Evolutionary conservation across 2,329 filamentous ascomycete genomes (phyloP), one percentile per base, ranked within the genome.

Genomic region (Sphaerostilbella broomeana): DNA sequence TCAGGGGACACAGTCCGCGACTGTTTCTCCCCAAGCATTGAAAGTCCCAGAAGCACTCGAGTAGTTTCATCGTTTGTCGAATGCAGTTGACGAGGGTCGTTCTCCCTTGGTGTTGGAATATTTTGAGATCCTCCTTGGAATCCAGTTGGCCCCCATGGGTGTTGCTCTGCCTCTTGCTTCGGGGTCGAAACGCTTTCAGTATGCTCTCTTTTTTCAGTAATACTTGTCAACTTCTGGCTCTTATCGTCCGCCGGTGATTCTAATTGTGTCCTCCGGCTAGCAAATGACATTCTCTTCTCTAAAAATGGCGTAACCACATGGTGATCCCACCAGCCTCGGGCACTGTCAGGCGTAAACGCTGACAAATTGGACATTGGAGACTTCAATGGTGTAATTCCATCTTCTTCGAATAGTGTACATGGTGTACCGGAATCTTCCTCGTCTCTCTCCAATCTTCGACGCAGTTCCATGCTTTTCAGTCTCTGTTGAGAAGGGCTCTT

Each of bases 261-360:
- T 18, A 47, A 38, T 38, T 54, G 58, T 35, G 57, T 41, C 50
- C 52, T 60, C 32, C 61, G 60, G 32, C 61, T 63, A 32, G 65
- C 62, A 16, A 72, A 68, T 25, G 67, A 69, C 11, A 63, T 51
- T 35, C 49, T 60, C 51, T 49, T 70, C 52, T 72, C 67, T 12
- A 61, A 51, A 51, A 87, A 87, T 0, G 84, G 84, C 1, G 83
- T 84, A 6, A 75, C 80, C 40, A 88, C 77, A 48, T 84, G 72
- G 51, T 86, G 72, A 51, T 86, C 84, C 84, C 84, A 88, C 83
- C 84, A 88, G 15, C 84, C 38, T 28, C 67, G 71, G 19, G 73
- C 75, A 27, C 73, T 75, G 33, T 69, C 59, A 30, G 69, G 58
- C 28, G 64, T 60, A 47, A 64, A 34, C 32, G 57, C 54, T 7